phyloP scores from a whole-genome alignment of 1,284 basidiomycete species.

The Tilletia setariae region DNA sequence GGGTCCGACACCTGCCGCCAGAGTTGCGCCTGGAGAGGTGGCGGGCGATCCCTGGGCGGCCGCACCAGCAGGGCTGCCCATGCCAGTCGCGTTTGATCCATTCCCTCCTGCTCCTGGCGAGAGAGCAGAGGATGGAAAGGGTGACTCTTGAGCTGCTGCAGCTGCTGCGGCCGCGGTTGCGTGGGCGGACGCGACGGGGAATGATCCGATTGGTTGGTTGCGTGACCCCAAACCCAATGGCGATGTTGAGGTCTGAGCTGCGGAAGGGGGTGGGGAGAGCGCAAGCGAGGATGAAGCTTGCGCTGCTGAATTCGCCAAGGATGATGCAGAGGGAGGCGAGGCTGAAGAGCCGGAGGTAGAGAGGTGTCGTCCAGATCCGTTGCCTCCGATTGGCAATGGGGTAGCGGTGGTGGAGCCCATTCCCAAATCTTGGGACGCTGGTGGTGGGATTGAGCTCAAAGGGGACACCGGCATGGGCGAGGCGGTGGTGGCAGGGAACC shows the following conservation, averaged over 20 bases:
- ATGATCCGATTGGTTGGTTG: not conserved
- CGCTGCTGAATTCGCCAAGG: not conserved
- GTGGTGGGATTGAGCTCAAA: not conserved
- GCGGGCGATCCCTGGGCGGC: constrained; percentile 64
- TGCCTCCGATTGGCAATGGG: constrained; percentile 73
- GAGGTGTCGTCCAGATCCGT: not conserved
- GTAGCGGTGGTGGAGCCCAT: constrained; percentile 56
- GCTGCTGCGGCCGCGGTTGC: not conserved
- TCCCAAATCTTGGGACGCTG: not conserved
- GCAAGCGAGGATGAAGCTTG: not conserved
- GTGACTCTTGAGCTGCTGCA: constrained; percentile 7
- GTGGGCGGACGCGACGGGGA: constrained; percentile 11
- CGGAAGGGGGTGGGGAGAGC: constrained; percentile 4
- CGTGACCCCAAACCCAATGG: not conserved
- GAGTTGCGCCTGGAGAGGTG: constrained; percentile 36
- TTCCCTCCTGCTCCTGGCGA: constrained; percentile 70
- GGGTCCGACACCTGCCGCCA: constrained; percentile 9
- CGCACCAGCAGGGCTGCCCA: constrained; percentile 25
- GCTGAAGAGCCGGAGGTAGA: not conserved
- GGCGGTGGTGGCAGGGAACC: constrained; percentile 13
- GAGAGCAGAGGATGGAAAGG: constrained; percentile 59
- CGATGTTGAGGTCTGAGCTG: constrained; percentile 4
- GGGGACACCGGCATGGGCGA: constrained; percentile 18
- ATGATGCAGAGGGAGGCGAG: not conserved
- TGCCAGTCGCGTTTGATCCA: constrained; percentile 42